Base-by-base conservation (phyloP, 441 rosid species). In the Populus hybrid region DNA sequence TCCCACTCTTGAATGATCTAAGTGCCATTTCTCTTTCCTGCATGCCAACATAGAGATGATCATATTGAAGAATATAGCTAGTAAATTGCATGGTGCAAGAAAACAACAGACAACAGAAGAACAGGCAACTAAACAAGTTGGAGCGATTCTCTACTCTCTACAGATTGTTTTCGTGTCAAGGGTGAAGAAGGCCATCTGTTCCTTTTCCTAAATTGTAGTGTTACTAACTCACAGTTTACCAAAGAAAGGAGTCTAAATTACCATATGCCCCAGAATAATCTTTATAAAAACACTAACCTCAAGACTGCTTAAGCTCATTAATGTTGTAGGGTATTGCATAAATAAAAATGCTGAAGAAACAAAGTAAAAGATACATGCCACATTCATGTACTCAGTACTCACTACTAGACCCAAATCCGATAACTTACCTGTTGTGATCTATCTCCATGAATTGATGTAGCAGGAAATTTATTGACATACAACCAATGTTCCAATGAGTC, bases 21-120 rank as follows among this genome's bases (percentile, higher is more conserved):
- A 95, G 85, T 21, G 99, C 99, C 77, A 71, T 81, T 85, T 95
- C 99, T 81, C 98, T 89, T 88, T 95, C 99, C 99, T 95, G 88
- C 78, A 73, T 20, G 34, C 57, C 36, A 36, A n/a, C 28, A 63
- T 30, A 6, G 14, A 70, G 64, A 34, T 63, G 11, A 74, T 63
- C 42, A 77, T 61, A 9, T 32, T 23, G 10, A 50, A 16, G 64
- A 38, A 68, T 26, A 50, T 21, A 20, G 34, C 59, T 30, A 28
- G 21, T 30, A 3, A 3, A 35, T 2, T 24, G 21, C 24, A 24
- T 24, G 0, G 63, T 9, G 42, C 5, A 30, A 9, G 26, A 68
- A 61, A 10, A 11, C 20, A 11, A 40, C 14, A 69, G 21, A 10
- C 20, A 11, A 26, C 14, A 69, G 21, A 78, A 7, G 30, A 5